phyloP scores from a whole-genome alignment of 2,329 filamentous ascomycete genomes.

The Cryphonectria carpinicola region DNA sequence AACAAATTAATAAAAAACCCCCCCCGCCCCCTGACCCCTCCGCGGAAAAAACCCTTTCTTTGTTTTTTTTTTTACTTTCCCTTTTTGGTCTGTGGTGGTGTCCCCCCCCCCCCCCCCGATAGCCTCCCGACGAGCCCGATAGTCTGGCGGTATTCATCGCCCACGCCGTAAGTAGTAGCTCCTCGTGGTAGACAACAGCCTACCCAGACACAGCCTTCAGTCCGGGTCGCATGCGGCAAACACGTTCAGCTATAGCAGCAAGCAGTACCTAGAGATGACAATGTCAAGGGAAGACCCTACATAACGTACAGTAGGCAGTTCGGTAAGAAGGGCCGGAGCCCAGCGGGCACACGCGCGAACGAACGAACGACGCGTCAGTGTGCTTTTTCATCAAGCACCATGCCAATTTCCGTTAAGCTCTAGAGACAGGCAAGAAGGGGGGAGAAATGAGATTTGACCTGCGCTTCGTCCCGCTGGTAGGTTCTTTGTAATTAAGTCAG shows the following conservation, averaged over 20 bases:
- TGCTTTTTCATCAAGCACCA: not conserved
- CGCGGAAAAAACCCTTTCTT: no score
- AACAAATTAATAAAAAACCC: no score
- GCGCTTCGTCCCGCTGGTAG: slow-evolving; percentile 3
- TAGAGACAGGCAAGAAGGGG: not conserved
- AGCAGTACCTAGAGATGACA: not conserved
- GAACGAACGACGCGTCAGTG: not conserved
- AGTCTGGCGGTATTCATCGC: not conserved
- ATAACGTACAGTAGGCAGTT: not conserved
- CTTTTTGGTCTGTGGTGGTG: no score
- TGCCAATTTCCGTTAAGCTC: not conserved
- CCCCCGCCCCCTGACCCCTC: no score
- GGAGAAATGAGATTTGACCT: not conserved
- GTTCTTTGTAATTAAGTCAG: no score
- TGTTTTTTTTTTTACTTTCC: no score
- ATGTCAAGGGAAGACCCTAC: no score
- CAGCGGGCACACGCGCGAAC: not conserved
- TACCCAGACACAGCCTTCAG: not conserved
- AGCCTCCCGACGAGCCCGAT: not conserved
- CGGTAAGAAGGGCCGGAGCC: not conserved
- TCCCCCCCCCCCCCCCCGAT: no score
- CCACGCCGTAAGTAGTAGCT: not conserved
- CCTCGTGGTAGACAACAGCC: not conserved
- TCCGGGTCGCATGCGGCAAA: not conserved
- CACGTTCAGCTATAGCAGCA: not conserved